These are phyloP conservation scores for Cordia subcordata DNA, from an alignment of 257 asterid species.

Conservation along the genomic window DNA sequence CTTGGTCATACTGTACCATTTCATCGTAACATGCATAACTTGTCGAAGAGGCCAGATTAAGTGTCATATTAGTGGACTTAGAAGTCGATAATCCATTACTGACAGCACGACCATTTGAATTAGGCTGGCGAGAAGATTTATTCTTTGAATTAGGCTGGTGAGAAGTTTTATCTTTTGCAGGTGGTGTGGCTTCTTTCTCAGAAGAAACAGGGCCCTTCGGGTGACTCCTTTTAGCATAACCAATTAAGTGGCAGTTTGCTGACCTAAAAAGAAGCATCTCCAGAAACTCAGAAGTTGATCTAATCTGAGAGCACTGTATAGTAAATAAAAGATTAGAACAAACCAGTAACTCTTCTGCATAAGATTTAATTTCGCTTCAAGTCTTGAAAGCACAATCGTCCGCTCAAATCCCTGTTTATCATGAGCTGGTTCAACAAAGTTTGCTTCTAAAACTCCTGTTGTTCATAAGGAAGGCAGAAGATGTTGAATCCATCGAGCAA, in stretches of 20 bases:
- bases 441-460: slow-evolving; percentile 61
- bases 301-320: not conserved
- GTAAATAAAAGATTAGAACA: slow-evolving; percentile 6
- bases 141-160: slow-evolving; percentile 7
- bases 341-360: slow-evolving; percentile 61
- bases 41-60: not conserved
- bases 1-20: slow-evolving; percentile 11
- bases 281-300: slow-evolving; percentile 1
- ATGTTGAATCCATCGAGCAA: not conserved
- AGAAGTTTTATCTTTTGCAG: slow-evolving; percentile 9
- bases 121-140: slow-evolving; percentile 4
- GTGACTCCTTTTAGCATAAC: slow-evolving; percentile 47
- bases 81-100: not conserved
- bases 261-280: slow-evolving; percentile 28
- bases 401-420: slow-evolving; percentile 79
- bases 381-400: slow-evolving; percentile 44
- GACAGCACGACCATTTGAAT: slow-evolving; percentile 4
- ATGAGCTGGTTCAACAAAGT: slow-evolving; percentile 77
- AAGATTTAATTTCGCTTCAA: slow-evolving; percentile 36
- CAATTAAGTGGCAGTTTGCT: slow-evolving; percentile 50
- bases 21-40: slow-evolving; percentile 1
- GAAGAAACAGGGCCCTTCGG: slow-evolving; percentile 20
- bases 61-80: not conserved
- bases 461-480: not conserved
- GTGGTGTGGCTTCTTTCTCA: slow-evolving; percentile 10